Evolutionary conservation across 1,139 yeast genomes (phyloP).

Genomic region (Yamadazyma sp.): DNA sequence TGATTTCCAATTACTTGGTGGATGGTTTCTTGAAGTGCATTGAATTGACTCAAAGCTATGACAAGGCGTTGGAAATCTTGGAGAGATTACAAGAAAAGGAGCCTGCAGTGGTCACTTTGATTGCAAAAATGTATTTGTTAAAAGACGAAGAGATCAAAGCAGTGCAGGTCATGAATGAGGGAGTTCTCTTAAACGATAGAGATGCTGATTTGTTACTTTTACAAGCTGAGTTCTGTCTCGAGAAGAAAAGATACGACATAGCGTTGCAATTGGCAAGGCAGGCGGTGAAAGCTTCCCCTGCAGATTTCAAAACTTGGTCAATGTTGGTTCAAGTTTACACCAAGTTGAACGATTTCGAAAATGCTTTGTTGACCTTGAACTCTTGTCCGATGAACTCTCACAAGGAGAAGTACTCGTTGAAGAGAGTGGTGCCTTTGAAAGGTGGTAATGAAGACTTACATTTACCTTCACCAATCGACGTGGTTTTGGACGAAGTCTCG

Average conservation of each 20-base stretch:
- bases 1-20: conserved; percentile 70
- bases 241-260: conserved; percentile 64
- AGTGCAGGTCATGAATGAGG: conserved; percentile 61
- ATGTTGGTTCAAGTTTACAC: conserved; percentile 72
- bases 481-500: conserved; percentile 61
- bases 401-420: conserved; percentile 57
- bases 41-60: conserved; percentile 64
- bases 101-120: conserved; percentile 55
- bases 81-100: conserved; percentile 40
- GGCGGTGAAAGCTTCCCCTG: conserved; percentile 79
- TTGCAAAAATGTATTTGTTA: conserved; percentile 51
- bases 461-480: conserved; percentile 81
- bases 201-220: conserved; percentile 59
- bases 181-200: conserved; percentile 57
- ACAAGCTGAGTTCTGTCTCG: conserved; percentile 72
- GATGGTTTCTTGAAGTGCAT: conserved; percentile 70
- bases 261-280: conserved; percentile 74
- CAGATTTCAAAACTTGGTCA: conserved; percentile 85
- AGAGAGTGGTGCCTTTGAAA: conserved; percentile 61
- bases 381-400: conserved; percentile 90
- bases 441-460: conserved; percentile 55
- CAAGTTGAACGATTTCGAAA: conserved; percentile 64
- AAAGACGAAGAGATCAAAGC: conserved; percentile 82
- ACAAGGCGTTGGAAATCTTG: conserved; percentile 57
- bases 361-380: conserved; percentile 79